Percentiles rank a stretch among this genome's conserved stretches.
Evolutionary conservation across 2,329 filamentous ascomycete species (phyloP).

Genomic region (Ilyonectria robusta): DNA sequence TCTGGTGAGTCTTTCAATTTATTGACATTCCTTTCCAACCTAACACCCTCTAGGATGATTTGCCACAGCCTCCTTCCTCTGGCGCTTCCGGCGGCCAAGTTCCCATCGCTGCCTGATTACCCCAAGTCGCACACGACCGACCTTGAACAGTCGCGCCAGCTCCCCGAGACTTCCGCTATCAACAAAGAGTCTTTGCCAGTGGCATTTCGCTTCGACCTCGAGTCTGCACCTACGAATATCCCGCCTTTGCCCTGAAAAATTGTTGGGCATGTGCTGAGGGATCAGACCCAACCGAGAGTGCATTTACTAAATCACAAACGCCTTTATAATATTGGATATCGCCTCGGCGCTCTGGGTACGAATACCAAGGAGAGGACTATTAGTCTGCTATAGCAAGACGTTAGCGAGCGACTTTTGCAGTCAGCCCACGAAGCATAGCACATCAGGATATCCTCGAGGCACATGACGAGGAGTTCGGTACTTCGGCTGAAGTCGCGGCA

Average conservation of each 20-base stretch:
- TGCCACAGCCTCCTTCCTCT: constrained; percentile 57
- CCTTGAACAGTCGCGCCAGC: not conserved
- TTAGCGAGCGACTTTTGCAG: too few relatives aligned
- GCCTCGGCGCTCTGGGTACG: too few relatives aligned
- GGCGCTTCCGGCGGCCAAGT: constrained; percentile 53
- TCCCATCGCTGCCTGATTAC: constrained; percentile 57
- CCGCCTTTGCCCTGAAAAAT: not conserved
- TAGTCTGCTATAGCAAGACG: too few relatives aligned
- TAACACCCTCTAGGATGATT: constrained; percentile 56
- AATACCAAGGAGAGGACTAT: too few relatives aligned
- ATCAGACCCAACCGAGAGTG: too few relatives aligned
- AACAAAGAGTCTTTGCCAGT: too few relatives aligned
- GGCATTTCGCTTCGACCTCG: not conserved
- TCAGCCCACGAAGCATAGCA: too few relatives aligned
- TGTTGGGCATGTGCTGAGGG: not conserved
- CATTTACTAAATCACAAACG: too few relatives aligned
- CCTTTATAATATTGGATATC: too few relatives aligned
- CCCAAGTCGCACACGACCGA: constrained; percentile 3
- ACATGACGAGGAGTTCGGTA: not conserved
- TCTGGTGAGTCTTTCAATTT: constrained; percentile 66
- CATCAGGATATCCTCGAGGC: not conserved
- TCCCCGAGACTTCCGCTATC: not conserved
- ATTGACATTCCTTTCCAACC: not conserved
- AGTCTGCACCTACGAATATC: not conserved
- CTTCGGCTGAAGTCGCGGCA: not conserved